Evolutionary conservation across 2,329 filamentous ascomycete genomes (phyloP), one percentile per base, ranked within the genome.

Genomic region (Ceratocystiopsis brevicomis): DNA sequence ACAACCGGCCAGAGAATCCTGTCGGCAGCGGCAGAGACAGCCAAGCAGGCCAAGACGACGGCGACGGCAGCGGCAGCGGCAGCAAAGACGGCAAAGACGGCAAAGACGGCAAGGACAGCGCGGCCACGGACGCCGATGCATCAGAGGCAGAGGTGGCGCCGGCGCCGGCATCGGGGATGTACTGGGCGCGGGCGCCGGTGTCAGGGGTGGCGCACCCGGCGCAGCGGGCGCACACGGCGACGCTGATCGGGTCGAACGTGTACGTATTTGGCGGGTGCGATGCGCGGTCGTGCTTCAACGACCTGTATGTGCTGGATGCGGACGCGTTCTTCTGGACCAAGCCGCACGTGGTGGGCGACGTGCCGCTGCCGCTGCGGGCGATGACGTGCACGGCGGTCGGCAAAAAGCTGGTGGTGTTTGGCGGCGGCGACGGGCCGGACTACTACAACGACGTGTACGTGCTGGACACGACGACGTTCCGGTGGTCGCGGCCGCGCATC

Each of bases 381-480:
- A 81, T 81, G 77, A 81, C 77, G 6, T 79, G 74, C 54, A 81
- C 77, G 5, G 75, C 76, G 19, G 75, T 81, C 17, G 75, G 50
- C 50, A 79, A 79, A 62, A 80, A 78, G 57, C 64, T 81, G 25
- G 69, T 81, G 38, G 66, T 81, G 2, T 81, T 81, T 53, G 77
- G 77, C 43, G 77, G 77, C 38, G 77, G 77, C 44, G 77, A 81
- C 52, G 77, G 77, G 0, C 76, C 76, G 0, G 69, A 73, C 19
- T 81, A 81, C 57, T 81, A 81, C 57, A 81, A 81, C 53, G 75
- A 81, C 51, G 70, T 81, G 17, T 80, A 80, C 54, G 73, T 81
- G 39, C 64, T 81, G n/a, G 77, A 81, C 53, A 81, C 76, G 18
- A 65, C 76, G 47, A 81, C 75, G 55, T 78, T 76, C 55, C 68